Base-by-base conservation (phyloP, 169 alveolate genomes). In the Neospora caninum region DNA sequence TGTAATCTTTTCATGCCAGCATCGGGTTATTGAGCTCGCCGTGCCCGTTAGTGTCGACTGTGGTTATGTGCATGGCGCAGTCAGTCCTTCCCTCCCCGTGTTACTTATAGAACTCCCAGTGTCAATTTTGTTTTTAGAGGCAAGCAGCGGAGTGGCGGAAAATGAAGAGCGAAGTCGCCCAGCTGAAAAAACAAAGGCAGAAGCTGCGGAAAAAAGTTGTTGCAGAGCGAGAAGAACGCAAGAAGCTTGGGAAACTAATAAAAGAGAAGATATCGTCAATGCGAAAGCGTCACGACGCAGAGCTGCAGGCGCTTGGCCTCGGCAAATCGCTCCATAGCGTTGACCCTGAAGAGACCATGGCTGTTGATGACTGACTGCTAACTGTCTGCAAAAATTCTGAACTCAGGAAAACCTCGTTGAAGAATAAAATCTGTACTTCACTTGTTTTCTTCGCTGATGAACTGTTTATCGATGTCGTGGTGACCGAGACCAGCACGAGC, bases 101-200 rank as follows among this genome's bases (percentile, higher is more conserved):
- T 49, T 49, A 49, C 58, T 49, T 13, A 49, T 7, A 49, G 13
- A 49, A 49, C 58, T 7, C 58, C 58, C 31, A 6, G 16, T 64
- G 0, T 27, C 73, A 64, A 64, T 22, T 64, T 16, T 64, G 73
- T 22, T 64, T 64, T 41, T 67, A 82, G 89, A 41, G 89, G 6
- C 89, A 82, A 36, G 89, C 89, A 31, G 89, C 64, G 89, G 89
- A 82, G 89, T 82, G 89, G 89, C 64, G 89, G 53, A 82, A 82
- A 31, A 82, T 82, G 89, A 82, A 82, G 89, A 29, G 43, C 53
- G 89, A 82, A 42, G 89, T 82, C 64, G 89, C 89, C 38, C 89
- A 82, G 36, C 38, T 82, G 7, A 82, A 82, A 34, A 38, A 42
- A 34, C 89, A 82, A 67, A 41, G 89, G 53, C 89, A 82, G 41